These are phyloP conservation scores for Talaromyces islandicus DNA, from an alignment of 2,329 filamentous ascomycete genomes.

Conservation along the genomic window DNA sequence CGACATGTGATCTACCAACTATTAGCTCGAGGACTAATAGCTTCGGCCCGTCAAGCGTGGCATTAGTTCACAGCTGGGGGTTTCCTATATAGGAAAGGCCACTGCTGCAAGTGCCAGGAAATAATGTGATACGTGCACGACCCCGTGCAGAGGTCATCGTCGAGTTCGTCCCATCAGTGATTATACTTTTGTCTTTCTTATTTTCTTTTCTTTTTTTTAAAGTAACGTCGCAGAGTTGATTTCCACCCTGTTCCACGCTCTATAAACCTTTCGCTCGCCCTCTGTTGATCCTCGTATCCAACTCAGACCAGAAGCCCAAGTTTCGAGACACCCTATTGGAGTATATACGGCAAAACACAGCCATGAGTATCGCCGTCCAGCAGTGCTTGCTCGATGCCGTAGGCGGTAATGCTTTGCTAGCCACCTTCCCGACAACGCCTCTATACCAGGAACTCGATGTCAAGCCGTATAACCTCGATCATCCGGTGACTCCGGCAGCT, in stretches of 20 bases:
- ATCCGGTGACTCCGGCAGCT: slow-evolving; percentile 25
- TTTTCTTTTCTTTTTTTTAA: no score
- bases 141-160: background rate
- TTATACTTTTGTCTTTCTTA: background rate
- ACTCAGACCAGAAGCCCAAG: background rate
- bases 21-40: background rate
- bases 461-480: slow-evolving; percentile 26
- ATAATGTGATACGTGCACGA: background rate
- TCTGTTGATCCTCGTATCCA: background rate
- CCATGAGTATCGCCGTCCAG: slow-evolving; percentile 8
- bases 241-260: background rate
- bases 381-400: slow-evolving; percentile 12
- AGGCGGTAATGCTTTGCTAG: slow-evolving; percentile 9
- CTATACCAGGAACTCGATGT: slow-evolving; percentile 13
- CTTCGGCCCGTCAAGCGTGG: background rate
- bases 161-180: background rate
- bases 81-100: background rate
- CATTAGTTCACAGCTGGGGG: background rate
- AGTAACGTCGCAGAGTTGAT: background rate
- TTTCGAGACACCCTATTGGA: background rate
- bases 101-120: no score
- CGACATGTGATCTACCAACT: background rate
- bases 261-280: background rate
- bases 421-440: slow-evolving; percentile 8
- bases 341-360: slow-evolving; percentile 4